Evolutionary conservation across 2,329 filamentous ascomycete species (phyloP).

Genomic region (Metarhizium brunneum): DNA sequence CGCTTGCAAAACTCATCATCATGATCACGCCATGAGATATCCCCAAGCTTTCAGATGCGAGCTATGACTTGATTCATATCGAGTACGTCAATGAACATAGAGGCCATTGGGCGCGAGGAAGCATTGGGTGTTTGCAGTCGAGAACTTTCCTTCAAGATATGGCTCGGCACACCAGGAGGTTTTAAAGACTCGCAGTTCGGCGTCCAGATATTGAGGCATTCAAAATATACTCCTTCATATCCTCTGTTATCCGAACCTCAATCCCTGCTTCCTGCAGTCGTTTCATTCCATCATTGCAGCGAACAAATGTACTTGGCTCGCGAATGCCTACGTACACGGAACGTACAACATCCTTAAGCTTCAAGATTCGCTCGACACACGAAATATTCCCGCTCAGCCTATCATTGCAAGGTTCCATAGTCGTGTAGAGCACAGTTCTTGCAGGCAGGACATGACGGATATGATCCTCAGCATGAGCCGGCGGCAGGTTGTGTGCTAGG

Average conservation of each 20-base stretch:
- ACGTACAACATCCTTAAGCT: constrained; percentile 20
- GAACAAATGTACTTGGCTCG: constrained; percentile 27
- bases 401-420: constrained; percentile 35
- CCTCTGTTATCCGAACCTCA: background rate
- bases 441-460: constrained; percentile 25
- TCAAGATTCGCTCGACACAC: constrained; percentile 25
- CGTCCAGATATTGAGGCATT: background rate
- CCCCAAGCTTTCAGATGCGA: too few species aligned
- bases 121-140: too few species aligned
- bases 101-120: too few species aligned
- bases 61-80: too few species aligned
- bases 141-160: too few species aligned
- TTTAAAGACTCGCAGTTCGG: background rate
- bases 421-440: constrained; percentile 32
- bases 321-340: constrained; percentile 28
- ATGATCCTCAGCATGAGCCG: constrained; percentile 17
- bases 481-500: constrained; percentile 16
- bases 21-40: too few species aligned
- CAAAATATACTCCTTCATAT: background rate
- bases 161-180: too few species aligned
- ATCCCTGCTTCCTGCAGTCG: constrained; percentile 6
- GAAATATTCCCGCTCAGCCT: constrained; percentile 28
- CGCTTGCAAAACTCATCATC: too few species aligned
- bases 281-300: constrained; percentile 18
- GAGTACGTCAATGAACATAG: too few species aligned